phyloP scores from a whole-genome alignment of 139 green algal species.

The Zygnema circumcarinatum region DNA sequence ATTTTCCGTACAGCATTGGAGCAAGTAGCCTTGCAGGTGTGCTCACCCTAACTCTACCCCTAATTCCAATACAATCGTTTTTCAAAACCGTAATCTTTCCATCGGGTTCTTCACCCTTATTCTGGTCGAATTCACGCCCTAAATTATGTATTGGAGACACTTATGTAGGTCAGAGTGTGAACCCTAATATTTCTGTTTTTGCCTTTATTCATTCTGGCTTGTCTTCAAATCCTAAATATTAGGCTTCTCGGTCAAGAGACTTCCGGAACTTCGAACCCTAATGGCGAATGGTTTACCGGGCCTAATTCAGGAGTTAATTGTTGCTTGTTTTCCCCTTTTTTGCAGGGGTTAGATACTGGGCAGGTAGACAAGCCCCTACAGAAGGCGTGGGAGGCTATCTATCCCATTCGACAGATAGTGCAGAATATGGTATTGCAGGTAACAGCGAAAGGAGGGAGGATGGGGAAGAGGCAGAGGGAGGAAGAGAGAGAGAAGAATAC shows the following conservation, averaged over 20 bases:
- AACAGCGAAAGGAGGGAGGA: not conserved
- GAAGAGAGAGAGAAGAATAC: not conserved
- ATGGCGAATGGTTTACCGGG: too few relatives aligned
- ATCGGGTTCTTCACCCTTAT: too few relatives aligned
- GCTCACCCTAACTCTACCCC: conserved; percentile 8
- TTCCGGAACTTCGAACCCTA: too few relatives aligned
- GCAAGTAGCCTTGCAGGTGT: conserved; percentile 1
- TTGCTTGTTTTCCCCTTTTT: not conserved
- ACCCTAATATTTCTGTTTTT: not conserved
- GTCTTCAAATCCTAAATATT: not conserved
- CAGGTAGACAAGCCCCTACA: not conserved
- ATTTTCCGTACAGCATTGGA: conserved; percentile 6
- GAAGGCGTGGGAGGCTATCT: not conserved
- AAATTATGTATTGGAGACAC: not conserved
- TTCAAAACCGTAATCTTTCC: not conserved
- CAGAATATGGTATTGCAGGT: not conserved
- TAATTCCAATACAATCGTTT: not conserved
- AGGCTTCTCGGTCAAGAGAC: too few relatives aligned
- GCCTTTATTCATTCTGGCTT: not conserved
- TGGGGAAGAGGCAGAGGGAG: not conserved
- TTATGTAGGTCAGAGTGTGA: not conserved
- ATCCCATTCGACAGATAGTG: not conserved
- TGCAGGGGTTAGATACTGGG: not conserved
- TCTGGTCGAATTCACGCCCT: not conserved
- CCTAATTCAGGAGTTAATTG: too few relatives aligned